Evolutionary conservation across 1,284 basidiomycete species (phyloP), one percentile per base, ranked within the genome.

Genomic region (Rhodotorula sp.): DNA sequence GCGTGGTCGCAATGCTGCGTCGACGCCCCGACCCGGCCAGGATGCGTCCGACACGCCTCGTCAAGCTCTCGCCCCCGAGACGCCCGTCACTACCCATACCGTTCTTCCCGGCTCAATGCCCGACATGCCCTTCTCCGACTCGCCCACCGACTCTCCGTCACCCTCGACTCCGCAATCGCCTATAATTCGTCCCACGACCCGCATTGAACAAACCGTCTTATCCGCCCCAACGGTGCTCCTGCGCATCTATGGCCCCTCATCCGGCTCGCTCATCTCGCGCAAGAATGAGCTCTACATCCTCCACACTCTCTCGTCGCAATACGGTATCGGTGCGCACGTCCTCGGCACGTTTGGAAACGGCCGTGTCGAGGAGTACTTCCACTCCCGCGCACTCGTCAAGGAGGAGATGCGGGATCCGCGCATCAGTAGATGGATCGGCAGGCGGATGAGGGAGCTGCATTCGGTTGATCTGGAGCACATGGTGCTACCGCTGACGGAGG

Each of bases 341-440:
- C 92, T 91, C 78, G 94, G 94, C 62, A 96, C 93, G 1, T 96
- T 97, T 80, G 85, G 86, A 75, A 97, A 97, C 80, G 94, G 94
- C 48, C 88, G 94, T 51, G 83, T 96, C 59, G 94, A 96, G 82
- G 90, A 96, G 79, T 94, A 91, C 81, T 95, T 96, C 80, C 87
- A 93, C 70, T 92, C 92, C 27, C 85, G 87, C 39, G 89, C 92
- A 1, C 83, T 96, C 57, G 88, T 86, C 0, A 84, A 90, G 15
- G 79, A 84, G 49, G 91, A 95, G 79, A 83, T 96, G 72, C 86
- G 91, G 56, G 86, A 91, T 72, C 86, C 87, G 27, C 81, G 82
- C 68, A 86, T 89, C 69, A 92, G 91, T 78, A 83, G 86, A 46
- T 91, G 89, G 85, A 93, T 96, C 74, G 92, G 88, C 29, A 86